Conservation (phyloP, 108 stramenopile species). For the Chaetoceros tenuissimus region DNA sequence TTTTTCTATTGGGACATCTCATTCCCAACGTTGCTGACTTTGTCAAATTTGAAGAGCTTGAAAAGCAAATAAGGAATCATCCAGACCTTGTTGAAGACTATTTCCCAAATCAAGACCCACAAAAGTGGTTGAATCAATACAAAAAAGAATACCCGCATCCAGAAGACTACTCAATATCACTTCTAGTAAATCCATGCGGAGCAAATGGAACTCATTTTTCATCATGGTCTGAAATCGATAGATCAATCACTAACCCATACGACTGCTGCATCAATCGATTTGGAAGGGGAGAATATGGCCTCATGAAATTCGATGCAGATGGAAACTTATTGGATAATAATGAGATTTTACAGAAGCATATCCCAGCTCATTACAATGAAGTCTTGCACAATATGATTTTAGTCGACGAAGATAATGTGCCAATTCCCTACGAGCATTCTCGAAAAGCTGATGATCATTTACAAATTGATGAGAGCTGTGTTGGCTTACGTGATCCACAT, state of each 20-base stretch:
- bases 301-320: conserved; percentile 8
- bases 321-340: conserved; percentile 18
- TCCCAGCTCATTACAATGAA: conserved; percentile 22
- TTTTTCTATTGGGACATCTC: too few species aligned
- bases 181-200: conserved; percentile 36
- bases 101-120: too few species aligned
- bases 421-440: conserved; percentile 15
- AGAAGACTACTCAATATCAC: conserved; percentile 23
- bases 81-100: too few species aligned
- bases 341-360: conserved; percentile 14
- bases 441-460: conserved; percentile 37
- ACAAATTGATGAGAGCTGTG: conserved; percentile 29
- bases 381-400: conserved; percentile 37
- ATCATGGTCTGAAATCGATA: conserved; percentile 14
- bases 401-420: conserved; percentile 28
- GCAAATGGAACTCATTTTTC: conserved; percentile 30
- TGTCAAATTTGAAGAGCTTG: too few species aligned
- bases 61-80: too few species aligned
- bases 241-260: conserved; percentile 21
- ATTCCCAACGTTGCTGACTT: too few species aligned
- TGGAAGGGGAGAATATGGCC: conserved; percentile 32
- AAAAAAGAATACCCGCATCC: too few species aligned
- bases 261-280: conserved; percentile 29
- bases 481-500: conserved; percentile 18
- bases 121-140: too few species aligned